A percentile compares a stretch with the other conserved stretches of the same genome.
Evolutionary conservation across 139 green algal species (phyloP).

Genomic region (Helicosporidium sp.): DNA sequence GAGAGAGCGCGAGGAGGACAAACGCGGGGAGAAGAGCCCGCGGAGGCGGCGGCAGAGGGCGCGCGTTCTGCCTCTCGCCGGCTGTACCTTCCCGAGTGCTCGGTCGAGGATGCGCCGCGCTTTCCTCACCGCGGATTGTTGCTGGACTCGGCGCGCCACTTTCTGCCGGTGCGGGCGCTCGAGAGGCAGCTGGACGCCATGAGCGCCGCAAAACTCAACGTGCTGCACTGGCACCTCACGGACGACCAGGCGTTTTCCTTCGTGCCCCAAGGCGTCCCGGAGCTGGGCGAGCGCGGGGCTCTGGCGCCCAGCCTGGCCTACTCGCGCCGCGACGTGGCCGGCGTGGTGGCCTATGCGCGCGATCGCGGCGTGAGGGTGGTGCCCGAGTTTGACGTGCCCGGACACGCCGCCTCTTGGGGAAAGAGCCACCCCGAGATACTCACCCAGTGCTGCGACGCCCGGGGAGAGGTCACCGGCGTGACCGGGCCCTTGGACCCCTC

Average conservation of each 20-base stretch:
- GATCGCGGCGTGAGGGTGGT: constrained; percentile 32
- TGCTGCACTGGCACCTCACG: constrained; percentile 40
- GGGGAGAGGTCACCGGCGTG: neutral
- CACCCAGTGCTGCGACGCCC: constrained; percentile 19
- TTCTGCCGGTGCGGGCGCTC: constrained; percentile 25
- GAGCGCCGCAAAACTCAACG: constrained; percentile 34
- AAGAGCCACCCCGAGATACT: constrained; percentile 22
- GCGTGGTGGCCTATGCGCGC: constrained; percentile 26
- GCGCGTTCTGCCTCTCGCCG: too few species aligned
- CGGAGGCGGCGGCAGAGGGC: too few species aligned
- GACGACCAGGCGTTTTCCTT: constrained; percentile 33
- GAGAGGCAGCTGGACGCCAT: constrained; percentile 32
- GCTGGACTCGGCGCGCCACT: constrained; percentile 38
- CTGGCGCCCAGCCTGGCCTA: constrained; percentile 15
- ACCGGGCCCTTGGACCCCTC: constrained; percentile 16
- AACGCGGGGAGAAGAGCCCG: too few species aligned
- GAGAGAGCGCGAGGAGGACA: too few species aligned
- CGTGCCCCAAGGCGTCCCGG: constrained; percentile 7
- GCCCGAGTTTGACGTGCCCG: constrained; percentile 36
- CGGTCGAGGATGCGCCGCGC: constrained; percentile 23
- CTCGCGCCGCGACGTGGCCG: constrained; percentile 7
- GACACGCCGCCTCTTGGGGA: constrained; percentile 31
- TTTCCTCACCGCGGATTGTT: constrained; percentile 29
- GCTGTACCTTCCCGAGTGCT: constrained; percentile 5
- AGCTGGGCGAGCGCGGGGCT: constrained; percentile 8